Evolutionary conservation across 1,284 basidiomycete genomes (phyloP), one percentile per base, ranked within the genome.

Genomic region (Sphagnurus paluster): DNA sequence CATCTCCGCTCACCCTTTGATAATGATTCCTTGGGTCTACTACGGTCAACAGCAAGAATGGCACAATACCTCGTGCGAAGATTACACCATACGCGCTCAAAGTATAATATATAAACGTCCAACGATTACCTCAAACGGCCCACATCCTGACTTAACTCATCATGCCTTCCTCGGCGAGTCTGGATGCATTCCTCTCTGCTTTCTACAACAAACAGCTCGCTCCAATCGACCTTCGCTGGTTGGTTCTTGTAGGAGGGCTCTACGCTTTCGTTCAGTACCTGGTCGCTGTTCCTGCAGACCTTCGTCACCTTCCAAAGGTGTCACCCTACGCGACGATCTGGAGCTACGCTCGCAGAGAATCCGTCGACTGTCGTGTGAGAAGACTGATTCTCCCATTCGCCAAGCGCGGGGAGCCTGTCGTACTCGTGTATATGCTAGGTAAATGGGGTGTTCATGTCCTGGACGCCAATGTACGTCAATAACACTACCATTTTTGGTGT

Each of bases 381-480:
- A 39, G 54, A 13, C 48, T 58, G 30, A 54, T 61, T 13, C 30
- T 61, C 5, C 59, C 59, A 9, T 54, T 56, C 40, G 59, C 55
- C 10, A 44, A 19, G 30, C 48, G 49, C 16, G 58, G 58, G 19
- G 52, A 58, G 9, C 53, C 53, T 24, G 59, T 59, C 19, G 56
- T 58, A n/a, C 40, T 54, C 5, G 56, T 60, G 2, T 61, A 54
- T 42, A 57, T 58, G 55, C 46, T 61, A 3, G 58, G 59, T 19
- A 59, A 58, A 50, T 61, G 59, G 59, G 55, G 53, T 14, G 55
- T 61, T 33, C 59, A 61, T 33, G 47, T 61, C 34, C 33, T 60
- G 14, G 58, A 60, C 29, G 36, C 53, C 9, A 44, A 49, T 14
- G 59, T 61, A 41, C 7, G 56, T 54, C n/a, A 5, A 11, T 16